Evolutionary conservation across 2,329 filamentous ascomycete genomes (phyloP).

Genomic region (Alternaria gaisen): DNA sequence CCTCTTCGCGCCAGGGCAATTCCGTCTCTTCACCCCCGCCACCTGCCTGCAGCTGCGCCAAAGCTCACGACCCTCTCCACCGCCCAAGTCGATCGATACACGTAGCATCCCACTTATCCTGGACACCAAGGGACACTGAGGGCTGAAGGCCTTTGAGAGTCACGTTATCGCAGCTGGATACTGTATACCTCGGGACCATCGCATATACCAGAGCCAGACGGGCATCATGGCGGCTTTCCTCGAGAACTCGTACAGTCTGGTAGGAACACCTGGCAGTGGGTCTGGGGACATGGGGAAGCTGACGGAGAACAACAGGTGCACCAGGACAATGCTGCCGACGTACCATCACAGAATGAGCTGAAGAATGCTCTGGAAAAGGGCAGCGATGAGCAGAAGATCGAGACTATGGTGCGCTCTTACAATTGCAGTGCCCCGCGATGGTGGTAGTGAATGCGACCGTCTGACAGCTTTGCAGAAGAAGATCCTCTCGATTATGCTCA

Average conservation of each 20-base stretch:
- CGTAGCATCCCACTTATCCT: constrained; percentile 49
- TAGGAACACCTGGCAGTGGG: constrained; percentile 42
- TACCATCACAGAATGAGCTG: constrained; percentile 88
- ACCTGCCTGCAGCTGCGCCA: constrained; percentile 24
- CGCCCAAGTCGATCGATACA: constrained; percentile 36
- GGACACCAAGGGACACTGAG: constrained; percentile 40
- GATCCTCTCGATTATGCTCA: constrained; percentile 96
- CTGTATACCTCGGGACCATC: constrained; percentile 9
- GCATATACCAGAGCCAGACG: constrained; percentile 12
- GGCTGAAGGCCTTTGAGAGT: constrained; percentile 43
- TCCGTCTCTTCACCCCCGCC: constrained; percentile 15
- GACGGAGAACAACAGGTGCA: constrained; percentile 65
- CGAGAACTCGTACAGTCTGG: constrained; percentile 93
- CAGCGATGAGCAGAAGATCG: constrained; percentile 89
- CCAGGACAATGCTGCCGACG: constrained; percentile 94
- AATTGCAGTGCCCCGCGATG: constrained; percentile 53
- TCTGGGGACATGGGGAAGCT: constrained; percentile 35
- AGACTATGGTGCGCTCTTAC: constrained; percentile 64
- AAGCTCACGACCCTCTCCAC: constrained; percentile 18
- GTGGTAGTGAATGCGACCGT: constrained; percentile 68
- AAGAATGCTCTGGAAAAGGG: constrained; percentile 94
- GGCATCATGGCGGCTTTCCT: constrained; percentile 90
- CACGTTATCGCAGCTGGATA: constrained; percentile 35
- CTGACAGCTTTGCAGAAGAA: constrained; percentile 66
- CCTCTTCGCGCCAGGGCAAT: constrained; percentile 30